Base-by-base conservation (phyloP, 2,329 filamentous ascomycete species). In the Raffaelea deltoideospora region DNA sequence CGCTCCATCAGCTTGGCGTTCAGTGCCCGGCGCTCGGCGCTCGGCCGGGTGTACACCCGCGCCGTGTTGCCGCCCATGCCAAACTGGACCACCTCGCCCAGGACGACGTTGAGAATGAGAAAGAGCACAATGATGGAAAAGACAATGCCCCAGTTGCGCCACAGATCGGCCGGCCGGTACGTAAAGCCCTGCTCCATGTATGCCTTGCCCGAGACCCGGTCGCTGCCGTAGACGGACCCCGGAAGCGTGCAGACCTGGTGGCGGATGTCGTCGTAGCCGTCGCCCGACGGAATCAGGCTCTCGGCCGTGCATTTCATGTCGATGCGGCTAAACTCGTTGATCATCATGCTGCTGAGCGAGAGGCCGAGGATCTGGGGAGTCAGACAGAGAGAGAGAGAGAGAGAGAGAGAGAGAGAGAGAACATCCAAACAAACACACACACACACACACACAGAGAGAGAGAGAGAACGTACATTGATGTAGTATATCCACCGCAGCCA, bases 131-230 rank as follows among this genome's bases (percentile, higher is more conserved):
- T 83, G 43, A 92, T 69, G 2, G 66, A 75, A 10, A 86, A 52
- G 41, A 92, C 76, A 43, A 94, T 90, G 1, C 81, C 83, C 53
- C 80, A 83, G 55, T 90, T 86, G 30, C 83, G 69, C 85, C 85
- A 92, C 1, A 90, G 63, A 35, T 88, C 71, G 1, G 61, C 57
- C 0, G 69, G 67, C 11, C 61, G 53, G 57, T 87, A 92, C 0
- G 68, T 66, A 53, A 82, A 93, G 0, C 66, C 73, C 18, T 72
- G 56, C 0, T 67, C 63, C 41, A 93, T 71, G 51, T 93, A 93
- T 13, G 65, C 68, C 0, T 61, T 58, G 4, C 85, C 86, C 1
- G 67, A 65, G 0, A 93, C 72, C 10, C 63, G 50, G 2, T 64
- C 55, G 0, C 69, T 77, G 2, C 85, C 84, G 0, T 78, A 62